Conservation (phyloP, 2,329 filamentous ascomycete species). For the Verticillium klebahnii region DNA sequence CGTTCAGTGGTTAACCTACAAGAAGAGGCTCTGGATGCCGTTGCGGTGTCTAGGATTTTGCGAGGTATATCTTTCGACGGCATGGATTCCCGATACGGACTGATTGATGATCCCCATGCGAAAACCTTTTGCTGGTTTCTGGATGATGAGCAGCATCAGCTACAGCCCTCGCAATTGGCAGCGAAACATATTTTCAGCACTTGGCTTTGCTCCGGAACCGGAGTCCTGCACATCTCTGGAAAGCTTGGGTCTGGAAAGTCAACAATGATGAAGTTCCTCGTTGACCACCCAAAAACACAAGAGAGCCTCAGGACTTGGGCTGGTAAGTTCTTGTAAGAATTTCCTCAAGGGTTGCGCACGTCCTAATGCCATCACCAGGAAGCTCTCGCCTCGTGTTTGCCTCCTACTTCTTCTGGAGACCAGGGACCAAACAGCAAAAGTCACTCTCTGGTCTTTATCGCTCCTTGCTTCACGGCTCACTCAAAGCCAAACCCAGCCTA, state of each 20-base stretch:
- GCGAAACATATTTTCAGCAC: neutral
- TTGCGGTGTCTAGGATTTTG: slow-evolving; percentile 1
- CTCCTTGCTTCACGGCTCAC: slow-evolving; percentile 13
- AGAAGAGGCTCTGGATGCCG: neutral
- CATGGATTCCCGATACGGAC: slow-evolving; percentile 9
- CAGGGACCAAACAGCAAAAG: slow-evolving; percentile 13
- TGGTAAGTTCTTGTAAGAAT: neutral
- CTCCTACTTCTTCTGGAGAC: slow-evolving; percentile 22
- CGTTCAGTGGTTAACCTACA: neutral
- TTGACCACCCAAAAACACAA: neutral
- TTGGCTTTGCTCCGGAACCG: neutral
- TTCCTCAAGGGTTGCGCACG: neutral
- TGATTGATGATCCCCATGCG: slow-evolving; percentile 6
- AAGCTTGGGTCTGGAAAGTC: neutral
- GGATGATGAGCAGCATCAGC: neutral
- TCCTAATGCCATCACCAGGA: neutral
- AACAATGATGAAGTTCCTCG: neutral
- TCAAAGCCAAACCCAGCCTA: slow-evolving; percentile 1
- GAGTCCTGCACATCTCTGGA: neutral
- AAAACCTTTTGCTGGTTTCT: slow-evolving; percentile 12
- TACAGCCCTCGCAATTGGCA: neutral
- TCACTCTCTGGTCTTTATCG: slow-evolving; percentile 14
- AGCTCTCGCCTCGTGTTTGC: slow-evolving; percentile 9
- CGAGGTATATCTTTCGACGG: slow-evolving; percentile 3
- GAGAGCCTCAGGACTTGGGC: neutral